A percentile compares a stretch with the other conserved stretches of the same genome.
Conservation (phyloP, 2,329 filamentous ascomycete species). For the Trichoderma arundinaceum region DNA sequence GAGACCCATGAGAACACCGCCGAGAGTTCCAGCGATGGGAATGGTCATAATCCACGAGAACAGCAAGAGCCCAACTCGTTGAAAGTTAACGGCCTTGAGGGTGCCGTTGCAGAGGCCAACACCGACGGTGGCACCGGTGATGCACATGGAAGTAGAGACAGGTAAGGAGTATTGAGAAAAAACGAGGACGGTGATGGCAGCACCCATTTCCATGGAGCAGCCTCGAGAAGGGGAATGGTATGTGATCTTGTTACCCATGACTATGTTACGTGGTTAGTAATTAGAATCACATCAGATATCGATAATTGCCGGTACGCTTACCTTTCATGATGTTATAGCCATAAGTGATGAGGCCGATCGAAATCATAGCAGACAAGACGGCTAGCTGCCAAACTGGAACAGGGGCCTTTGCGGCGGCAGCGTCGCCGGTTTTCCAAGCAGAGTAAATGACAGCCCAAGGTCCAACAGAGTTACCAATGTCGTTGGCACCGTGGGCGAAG, state of each 20-base stretch:
- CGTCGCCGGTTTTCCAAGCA: conserved; percentile 67
- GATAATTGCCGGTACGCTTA: conserved; percentile 44
- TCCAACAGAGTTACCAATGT: conserved; percentile 74
- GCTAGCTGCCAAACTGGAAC: conserved; percentile 80
- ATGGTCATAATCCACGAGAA: conserved; percentile 63
- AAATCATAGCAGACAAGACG: conserved; percentile 68
- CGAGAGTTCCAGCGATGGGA: conserved; percentile 50
- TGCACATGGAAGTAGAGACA: conserved; percentile 80
- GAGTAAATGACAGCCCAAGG: conserved; percentile 73
- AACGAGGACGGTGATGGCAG: conserved; percentile 75
- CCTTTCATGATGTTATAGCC: conserved; percentile 87
- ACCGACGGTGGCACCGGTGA: conserved; percentile 78
- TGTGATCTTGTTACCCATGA: conserved; percentile 83
- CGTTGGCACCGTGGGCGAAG: conserved; percentile 78
- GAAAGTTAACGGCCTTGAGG: conserved; percentile 74
- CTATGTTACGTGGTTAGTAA: conserved; percentile 44
- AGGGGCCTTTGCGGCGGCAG: conserved; percentile 64
- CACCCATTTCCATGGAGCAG: conserved; percentile 80
- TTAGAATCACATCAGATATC: background rate
- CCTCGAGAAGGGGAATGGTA: conserved; percentile 65
- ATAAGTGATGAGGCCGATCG: conserved; percentile 72
- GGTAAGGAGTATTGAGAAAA: conserved; percentile 78
- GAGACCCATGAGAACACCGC: conserved; percentile 49
- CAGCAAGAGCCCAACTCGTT: conserved; percentile 70
- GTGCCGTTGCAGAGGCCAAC: conserved; percentile 79